These are phyloP conservation scores for Kluyveromyces starmeri DNA, from an alignment of 805 yeast genomes.

Conservation along the genomic window DNA sequence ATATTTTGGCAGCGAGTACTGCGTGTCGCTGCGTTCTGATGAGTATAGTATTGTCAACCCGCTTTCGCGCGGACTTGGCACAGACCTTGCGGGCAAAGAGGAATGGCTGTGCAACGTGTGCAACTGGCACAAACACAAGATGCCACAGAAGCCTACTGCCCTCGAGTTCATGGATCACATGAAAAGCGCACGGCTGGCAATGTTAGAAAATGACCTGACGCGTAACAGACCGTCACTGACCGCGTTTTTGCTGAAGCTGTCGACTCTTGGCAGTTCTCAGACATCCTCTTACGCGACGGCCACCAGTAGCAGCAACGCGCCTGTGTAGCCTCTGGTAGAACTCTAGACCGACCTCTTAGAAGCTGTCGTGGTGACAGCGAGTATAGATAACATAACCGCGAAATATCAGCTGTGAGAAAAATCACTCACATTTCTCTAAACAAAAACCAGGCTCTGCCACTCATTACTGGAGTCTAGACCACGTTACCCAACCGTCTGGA, in stretches of 20 bases:
- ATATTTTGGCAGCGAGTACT: conserved; percentile 22
- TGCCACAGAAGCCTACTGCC: conserved; percentile 7
- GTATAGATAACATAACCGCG: too few relatives aligned
- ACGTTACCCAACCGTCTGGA: too few relatives aligned
- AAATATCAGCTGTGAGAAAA: too few relatives aligned
- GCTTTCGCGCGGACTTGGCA: background rate
- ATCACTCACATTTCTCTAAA: too few relatives aligned
- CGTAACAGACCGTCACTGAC: background rate
- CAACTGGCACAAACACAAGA: conserved; percentile 13
- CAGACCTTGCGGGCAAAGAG: background rate
- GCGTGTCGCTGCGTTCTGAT: conserved; percentile 9
- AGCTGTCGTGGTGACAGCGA: too few relatives aligned
- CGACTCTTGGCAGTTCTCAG: too few relatives aligned
- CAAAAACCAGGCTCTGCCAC: too few relatives aligned
- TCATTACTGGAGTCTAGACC: too few relatives aligned
- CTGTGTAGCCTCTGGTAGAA: too few relatives aligned
- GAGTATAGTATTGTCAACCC: background rate
- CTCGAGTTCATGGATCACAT: conserved; percentile 7
- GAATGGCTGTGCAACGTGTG: conserved; percentile 22
- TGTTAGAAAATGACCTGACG: background rate
- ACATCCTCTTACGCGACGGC: too few relatives aligned
- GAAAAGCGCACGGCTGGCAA: background rate
- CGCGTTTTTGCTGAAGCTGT: conserved; percentile 1
- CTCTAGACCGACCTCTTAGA: too few relatives aligned
- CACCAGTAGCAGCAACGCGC: too few relatives aligned